A percentile compares a stretch with the other conserved stretches of the same genome.
Evolutionary conservation across 768 basidiomycete species (phyloP).

Genomic region (Hygrocybe punicea): DNA sequence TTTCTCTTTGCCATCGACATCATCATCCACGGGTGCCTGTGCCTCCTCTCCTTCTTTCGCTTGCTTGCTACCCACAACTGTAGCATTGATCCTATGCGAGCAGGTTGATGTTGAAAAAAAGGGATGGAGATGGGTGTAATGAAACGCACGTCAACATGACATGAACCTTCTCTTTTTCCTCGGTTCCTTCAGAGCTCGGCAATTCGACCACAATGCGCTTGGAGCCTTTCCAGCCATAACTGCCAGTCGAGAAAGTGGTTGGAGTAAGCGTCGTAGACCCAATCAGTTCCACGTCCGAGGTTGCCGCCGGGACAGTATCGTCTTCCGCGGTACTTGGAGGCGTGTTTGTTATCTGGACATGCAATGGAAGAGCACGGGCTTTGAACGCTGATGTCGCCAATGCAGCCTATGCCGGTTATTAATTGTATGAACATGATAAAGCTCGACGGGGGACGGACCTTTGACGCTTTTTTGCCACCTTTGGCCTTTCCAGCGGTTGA

Average conservation of each 20-base stretch:
- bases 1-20: conserved; percentile 26
- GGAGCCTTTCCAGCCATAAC: conserved; percentile 82
- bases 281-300: conserved; percentile 59
- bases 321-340: conserved; percentile 44
- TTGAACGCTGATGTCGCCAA: conserved; percentile 54
- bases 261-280: conserved; percentile 55
- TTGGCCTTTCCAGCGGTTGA: conserved; percentile 32
- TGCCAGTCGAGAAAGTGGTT: conserved; percentile 65
- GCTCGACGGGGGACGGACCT: conserved; percentile 35
- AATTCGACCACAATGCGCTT: conserved; percentile 67
- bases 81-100: conserved; percentile 63
- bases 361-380: conserved; percentile 63
- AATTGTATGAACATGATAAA: conserved; percentile 4
- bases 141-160: conserved; percentile 67
- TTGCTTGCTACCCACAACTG: conserved; percentile 67
- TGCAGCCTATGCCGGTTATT: conserved; percentile 34
- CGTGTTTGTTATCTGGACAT: conserved; percentile 65
- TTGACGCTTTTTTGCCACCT: conserved; percentile 42
- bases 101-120: not conserved
- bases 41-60: conserved; percentile 40
- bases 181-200: conserved; percentile 46
- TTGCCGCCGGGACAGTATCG: conserved; percentile 31
- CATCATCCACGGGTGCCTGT: conserved; percentile 21
- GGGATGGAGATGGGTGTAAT: not conserved
- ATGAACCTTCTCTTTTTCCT: conserved; percentile 61